These are phyloP conservation scores for Cladosporium sphaerospermum DNA, from an alignment of 2,329 filamentous ascomycete species.

Conservation along the genomic window DNA sequence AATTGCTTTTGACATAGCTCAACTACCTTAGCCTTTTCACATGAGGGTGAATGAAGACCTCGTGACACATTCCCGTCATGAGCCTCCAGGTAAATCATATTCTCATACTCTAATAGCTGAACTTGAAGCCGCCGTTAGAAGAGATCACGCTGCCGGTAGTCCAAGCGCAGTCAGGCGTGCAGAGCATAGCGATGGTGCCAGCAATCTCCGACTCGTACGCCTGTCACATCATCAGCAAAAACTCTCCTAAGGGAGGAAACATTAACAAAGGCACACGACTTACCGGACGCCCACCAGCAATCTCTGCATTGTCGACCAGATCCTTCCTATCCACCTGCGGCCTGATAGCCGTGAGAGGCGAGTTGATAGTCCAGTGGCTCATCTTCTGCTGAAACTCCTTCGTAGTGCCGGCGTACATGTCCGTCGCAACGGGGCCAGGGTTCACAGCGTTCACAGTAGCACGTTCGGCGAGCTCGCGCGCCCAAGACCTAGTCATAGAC, in stretches of 20 bases:
- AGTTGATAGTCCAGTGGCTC: slow-evolving; percentile 54
- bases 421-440: slow-evolving; percentile 59
- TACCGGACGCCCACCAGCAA: slow-evolving; percentile 49
- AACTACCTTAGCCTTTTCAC: too few relatives aligned
- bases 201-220: slow-evolving; percentile 67
- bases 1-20: too few relatives aligned
- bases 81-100: slow-evolving; percentile 3
- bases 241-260: slow-evolving; percentile 14
- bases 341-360: slow-evolving; percentile 59
- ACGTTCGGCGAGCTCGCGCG: slow-evolving; percentile 54
- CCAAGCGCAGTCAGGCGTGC: slow-evolving; percentile 65
- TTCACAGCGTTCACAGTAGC: slow-evolving; percentile 62
- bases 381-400: slow-evolving; percentile 54
- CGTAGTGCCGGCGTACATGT: slow-evolving; percentile 56
- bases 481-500: slow-evolving; percentile 64
- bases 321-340: slow-evolving; percentile 56
- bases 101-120: slow-evolving; percentile 31
- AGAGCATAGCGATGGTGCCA: slow-evolving; percentile 70
- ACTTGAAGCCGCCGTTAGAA: slow-evolving; percentile 71
- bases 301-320: slow-evolving; percentile 39
- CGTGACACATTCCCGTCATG: too few relatives aligned
- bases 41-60: too few relatives aligned
- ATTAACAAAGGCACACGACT: slow-evolving; percentile 17
- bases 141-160: slow-evolving; percentile 71
- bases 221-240: slow-evolving; percentile 11